These are phyloP conservation scores for Arthrobotrys sphaeroides DNA, from an alignment of 2,329 filamentous ascomycete species.

Conservation along the genomic window DNA sequence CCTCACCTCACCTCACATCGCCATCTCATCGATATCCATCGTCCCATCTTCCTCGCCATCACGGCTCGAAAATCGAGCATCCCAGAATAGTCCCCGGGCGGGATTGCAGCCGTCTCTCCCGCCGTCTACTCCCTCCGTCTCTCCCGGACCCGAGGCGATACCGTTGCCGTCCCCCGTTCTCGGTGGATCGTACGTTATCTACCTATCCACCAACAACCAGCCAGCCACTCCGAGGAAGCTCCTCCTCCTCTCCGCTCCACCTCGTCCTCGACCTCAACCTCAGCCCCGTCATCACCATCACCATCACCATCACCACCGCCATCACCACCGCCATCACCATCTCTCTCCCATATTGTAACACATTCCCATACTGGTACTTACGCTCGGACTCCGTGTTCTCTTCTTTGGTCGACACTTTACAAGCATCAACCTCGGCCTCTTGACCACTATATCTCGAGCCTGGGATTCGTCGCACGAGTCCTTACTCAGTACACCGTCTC, in stretches of 20 bases:
- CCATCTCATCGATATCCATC: slow-evolving; percentile 10
- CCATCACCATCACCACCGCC: neutral
- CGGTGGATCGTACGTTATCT: slow-evolving; percentile 41
- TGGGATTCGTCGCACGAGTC: slow-evolving; percentile 9
- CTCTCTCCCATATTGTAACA: no score
- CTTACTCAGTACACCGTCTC: neutral
- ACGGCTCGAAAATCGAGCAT: neutral
- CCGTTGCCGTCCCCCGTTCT: slow-evolving; percentile 9
- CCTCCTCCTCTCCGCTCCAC: neutral
- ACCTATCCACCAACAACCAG: slow-evolving; percentile 9
- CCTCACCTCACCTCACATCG: slow-evolving; percentile 18
- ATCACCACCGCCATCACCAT: neutral
- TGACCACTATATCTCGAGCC: slow-evolving; percentile 8
- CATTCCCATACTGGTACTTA: no score
- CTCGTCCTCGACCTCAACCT: neutral
- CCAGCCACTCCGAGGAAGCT: slow-evolving; percentile 11
- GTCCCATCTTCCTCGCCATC: neutral
- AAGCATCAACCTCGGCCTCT: slow-evolving; percentile 6
- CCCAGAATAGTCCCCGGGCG: neutral
- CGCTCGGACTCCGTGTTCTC: neutral
- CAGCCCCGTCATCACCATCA: neutral
- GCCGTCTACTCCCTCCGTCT: neutral
- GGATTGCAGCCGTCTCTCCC: neutral
- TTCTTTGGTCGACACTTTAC: neutral
- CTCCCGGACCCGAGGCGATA: neutral